Conservation (phyloP, 2,329 filamentous ascomycete species). For the Penicillium sp. region DNA sequence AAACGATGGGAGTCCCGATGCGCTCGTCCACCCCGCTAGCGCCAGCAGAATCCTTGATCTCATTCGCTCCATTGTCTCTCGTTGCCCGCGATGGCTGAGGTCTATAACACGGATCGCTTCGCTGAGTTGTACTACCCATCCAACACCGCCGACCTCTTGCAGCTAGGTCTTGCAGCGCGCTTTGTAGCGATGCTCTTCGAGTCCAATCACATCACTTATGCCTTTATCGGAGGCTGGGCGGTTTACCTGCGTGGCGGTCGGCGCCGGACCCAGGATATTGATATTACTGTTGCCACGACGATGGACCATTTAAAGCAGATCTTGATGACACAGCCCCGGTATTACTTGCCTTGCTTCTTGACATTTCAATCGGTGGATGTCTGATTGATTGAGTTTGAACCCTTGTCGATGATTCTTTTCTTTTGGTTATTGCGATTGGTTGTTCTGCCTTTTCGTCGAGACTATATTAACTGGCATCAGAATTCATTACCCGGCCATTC, state of each 20-base stretch:
- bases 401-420: too few relatives aligned
- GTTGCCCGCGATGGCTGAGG: slow-evolving; percentile 16
- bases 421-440: too few relatives aligned
- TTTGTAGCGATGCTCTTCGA: slow-evolving; percentile 17
- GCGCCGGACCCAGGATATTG: slow-evolving; percentile 18
- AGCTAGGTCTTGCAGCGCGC: slow-evolving; percentile 17
- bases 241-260: slow-evolving; percentile 17
- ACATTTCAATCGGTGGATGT: too few relatives aligned
- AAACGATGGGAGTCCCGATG: slow-evolving; percentile 8
- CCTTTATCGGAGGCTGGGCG: slow-evolving; percentile 19
- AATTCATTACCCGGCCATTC: slow-evolving; percentile 17
- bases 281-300: slow-evolving; percentile 16
- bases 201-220: slow-evolving; percentile 15
- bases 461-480: slow-evolving; percentile 7
- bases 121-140: slow-evolving; percentile 20
- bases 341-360: slow-evolving; percentile 5
- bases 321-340: slow-evolving; percentile 15
- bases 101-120: slow-evolving; percentile 20
- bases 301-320: slow-evolving; percentile 18
- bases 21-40: slow-evolving; percentile 1
- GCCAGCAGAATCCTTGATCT: slow-evolving; percentile 1
- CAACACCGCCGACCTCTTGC: slow-evolving; percentile 18
- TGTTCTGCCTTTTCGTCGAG: not conserved
- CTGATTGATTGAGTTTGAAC: too few relatives aligned
- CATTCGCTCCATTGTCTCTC: not conserved